phyloP scores from a whole-genome alignment of 257 asterid genomes.

The Parsonsia alboflavescens region DNA sequence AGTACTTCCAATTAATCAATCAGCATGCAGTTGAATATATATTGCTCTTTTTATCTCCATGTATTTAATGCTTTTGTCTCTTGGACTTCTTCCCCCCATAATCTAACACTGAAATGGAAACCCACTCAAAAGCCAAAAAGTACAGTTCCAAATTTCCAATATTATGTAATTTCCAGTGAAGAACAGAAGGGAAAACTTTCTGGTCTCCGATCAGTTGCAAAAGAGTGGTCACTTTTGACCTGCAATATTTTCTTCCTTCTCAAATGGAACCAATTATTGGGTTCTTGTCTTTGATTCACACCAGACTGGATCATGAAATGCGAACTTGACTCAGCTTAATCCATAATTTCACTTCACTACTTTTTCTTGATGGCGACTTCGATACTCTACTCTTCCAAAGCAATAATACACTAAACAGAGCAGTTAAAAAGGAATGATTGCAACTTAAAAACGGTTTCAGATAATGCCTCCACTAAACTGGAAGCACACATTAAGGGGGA shows the following conservation, averaged over 20 bases:
- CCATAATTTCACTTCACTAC: not conserved
- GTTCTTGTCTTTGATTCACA: slow-evolving; percentile 15
- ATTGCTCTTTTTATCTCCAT: not conserved
- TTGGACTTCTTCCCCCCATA: slow-evolving; percentile 12
- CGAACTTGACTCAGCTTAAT: slow-evolving; percentile 1
- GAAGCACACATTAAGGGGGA: not conserved
- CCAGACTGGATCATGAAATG: not conserved
- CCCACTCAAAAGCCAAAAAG: not conserved
- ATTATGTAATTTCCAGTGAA: not conserved
- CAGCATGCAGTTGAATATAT: not conserved
- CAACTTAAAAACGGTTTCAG: not conserved
- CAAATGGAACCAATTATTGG: slow-evolving; percentile 25
- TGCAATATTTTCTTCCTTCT: not conserved
- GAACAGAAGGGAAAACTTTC: not conserved
- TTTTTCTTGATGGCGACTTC: not conserved
- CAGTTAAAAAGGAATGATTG: not conserved
- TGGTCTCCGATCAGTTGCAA: not conserved
- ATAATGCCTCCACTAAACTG: not conserved
- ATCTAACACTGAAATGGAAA: not conserved
- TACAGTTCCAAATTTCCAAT: not conserved
- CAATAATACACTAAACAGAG: not conserved
- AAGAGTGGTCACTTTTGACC: not conserved
- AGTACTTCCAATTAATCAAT: not conserved
- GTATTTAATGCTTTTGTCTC: slow-evolving; percentile 3
- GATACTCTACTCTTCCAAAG: no score